Evolutionary conservation across 2,329 filamentous ascomycete species (phyloP), one percentile per base, ranked within the genome.

Genomic region (Paraconiothyrium brasiliense): DNA sequence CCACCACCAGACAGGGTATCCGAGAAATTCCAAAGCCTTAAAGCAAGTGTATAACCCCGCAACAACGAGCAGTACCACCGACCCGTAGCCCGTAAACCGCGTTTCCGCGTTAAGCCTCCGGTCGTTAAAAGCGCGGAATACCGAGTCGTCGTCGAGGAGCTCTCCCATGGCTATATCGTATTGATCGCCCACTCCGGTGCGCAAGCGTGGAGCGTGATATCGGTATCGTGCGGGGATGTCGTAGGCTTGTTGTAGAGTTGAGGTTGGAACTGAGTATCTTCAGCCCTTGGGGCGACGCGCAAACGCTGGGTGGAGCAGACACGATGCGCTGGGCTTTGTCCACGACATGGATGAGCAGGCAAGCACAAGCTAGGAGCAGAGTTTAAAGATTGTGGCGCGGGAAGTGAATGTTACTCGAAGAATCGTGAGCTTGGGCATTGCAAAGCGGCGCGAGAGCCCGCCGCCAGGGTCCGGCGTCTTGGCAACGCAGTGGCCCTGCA

Each of bases 1-100:
- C 71, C 56, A 88, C 73, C 67, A 84, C 80, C 60, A 81, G 72
- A 69, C 67, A 0, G 76, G 75, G 58, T 64, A 75, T n/a, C 74
- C 74, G 7, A 71, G 61, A 16, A 71, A 58, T 4, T 76, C 73
- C 16, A 74, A 63, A 6, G 65, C 61, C 51, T 69, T 73, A 62
- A 71, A 72, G 46, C 79, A 50, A 22, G 73, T 57, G 69, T 74
- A 73, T 57, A 68, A 57, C 39, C 68, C 71, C 14, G 68, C 61
- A 39, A 74, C 37, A 9, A 65, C 49, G 4, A 68, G 66, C 10
- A 76, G 56, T 13, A 73, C 54, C 44, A 65, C 37, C 22, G 70
- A 66, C 22, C 64, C 63, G 50, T 65, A 62, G 13, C 64, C 57
- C 20, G 63, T 55, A 43, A 55, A 54, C 39, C 60, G 61, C 16